These are phyloP conservation scores for Eleusine coracana DNA, from an alignment of 176 grass and related monocot species.

Conservation along the genomic window DNA sequence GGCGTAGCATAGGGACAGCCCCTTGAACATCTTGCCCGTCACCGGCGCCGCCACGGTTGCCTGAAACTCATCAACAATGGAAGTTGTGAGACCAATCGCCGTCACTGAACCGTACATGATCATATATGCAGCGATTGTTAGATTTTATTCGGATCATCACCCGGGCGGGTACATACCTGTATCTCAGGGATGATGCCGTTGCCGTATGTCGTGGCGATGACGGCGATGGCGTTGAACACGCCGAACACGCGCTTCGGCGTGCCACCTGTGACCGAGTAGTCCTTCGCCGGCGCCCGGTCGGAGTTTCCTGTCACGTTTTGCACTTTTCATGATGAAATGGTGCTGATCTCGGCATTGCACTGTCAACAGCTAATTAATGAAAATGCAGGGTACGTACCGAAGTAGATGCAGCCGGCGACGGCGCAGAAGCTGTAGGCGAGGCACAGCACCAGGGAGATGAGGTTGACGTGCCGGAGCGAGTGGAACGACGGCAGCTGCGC, in stretches of 20 bases:
- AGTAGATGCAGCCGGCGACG: slow-evolving; percentile 77
- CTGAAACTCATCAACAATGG: slow-evolving; percentile 16
- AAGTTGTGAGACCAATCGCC: not conserved
- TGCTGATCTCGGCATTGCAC: not conserved
- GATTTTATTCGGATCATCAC: not conserved
- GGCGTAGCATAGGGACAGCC: slow-evolving; percentile 71
- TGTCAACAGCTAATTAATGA: too few species aligned
- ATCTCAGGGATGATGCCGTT: slow-evolving; percentile 95
- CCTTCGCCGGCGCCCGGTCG: slow-evolving; percentile 42
- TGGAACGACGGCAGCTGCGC: slow-evolving; percentile 92
- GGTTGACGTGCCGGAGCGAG: slow-evolving; percentile 84
- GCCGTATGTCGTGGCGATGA: slow-evolving; percentile 90
- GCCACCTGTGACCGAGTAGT: slow-evolving; percentile 67
- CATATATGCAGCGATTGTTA: too few species aligned
- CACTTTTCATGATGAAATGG: not conserved
- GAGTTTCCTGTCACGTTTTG: slow-evolving; percentile 48
- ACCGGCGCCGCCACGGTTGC: slow-evolving; percentile 79
- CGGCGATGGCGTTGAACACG: slow-evolving; percentile 75
- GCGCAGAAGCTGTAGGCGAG: slow-evolving; percentile 80
- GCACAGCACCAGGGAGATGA: slow-evolving; percentile 69
- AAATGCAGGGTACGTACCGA: slow-evolving; percentile 32
- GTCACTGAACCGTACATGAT: not conserved
- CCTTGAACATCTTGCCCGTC: slow-evolving; percentile 98
- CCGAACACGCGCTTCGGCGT: slow-evolving; percentile 55
- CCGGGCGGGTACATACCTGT: slow-evolving; percentile 44